Base-by-base conservation (phyloP, 1,284 basidiomycete species). In the Ustilago hordei region DNA sequence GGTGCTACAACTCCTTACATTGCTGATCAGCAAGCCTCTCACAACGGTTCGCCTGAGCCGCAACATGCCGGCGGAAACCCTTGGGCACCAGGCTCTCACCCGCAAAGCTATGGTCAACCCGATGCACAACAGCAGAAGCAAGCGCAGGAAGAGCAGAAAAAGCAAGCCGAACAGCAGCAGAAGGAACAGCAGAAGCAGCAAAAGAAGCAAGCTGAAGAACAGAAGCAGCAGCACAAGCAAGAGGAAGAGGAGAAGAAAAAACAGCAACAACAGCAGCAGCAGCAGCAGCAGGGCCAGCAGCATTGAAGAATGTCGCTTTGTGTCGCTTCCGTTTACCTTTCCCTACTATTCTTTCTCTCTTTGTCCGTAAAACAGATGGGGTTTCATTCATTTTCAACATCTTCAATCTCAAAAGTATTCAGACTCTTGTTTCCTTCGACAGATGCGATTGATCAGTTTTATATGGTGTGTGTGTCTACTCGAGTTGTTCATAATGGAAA, bases 181-280 rank as follows among this genome's bases (percentile, higher is more conserved):
- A 87, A 91, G 79, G 89, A 90, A 75, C 88, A 91, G 91, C 82
- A 91, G 91, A 83, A 84, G 95, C 85, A 68, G 60, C 47, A 70
- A 68, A 63, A 60, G 41, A 31, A 69, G 57, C 52, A 68, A 28
- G 28, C 55, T 23, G 35, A 43, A 32, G n/a, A 50, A 50, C 48
- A 50, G 48, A 28, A 50, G 23, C 48, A 50, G 48, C 48, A 50
- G 4, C 48, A 50, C 23, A 11, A 57, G n/a, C 28, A 52, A n/a
- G 11, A 56, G 35, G 31, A 65, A 36, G 5, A 63, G 23, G 17
- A 64, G 35, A 17, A 58, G 38, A 47, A 64, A 48, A 28, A 52
- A 28, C 54, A 58, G 47, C 15, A 55, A 36, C 19, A 55, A 17
- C 53, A 38, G n/a, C 35, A 48, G 9, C 15, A 23, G 19, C 48